Base-by-base conservation (phyloP, 78 protist genomes). In the Emiliania huxleyi region DNA sequence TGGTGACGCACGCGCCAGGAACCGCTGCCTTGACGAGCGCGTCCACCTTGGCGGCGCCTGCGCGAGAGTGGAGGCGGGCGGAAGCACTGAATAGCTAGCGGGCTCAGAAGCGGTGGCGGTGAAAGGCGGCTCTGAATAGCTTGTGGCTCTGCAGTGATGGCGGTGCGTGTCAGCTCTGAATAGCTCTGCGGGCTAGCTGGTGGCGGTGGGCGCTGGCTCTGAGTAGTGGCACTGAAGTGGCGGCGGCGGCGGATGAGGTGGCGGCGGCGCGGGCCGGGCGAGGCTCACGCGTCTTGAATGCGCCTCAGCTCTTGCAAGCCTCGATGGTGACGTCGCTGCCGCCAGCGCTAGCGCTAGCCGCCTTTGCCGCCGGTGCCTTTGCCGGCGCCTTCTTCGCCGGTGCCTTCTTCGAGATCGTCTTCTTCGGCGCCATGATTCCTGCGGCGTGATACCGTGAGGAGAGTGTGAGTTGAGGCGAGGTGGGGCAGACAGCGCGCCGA, bases 271-370 rank as follows among this genome's bases (percentile, higher is more conserved):
- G n/a, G n/a, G n/a, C n/a, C n/a, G n/a, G n/a, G n/a, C n/a, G n/a
- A n/a, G n/a, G n/a, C n/a, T n/a, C n/a, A n/a, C n/a, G 45, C 0
- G 87, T 77, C 87, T 77, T 77, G 46, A 77, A 77, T 33, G 87
- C 87, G 48, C 46, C 48, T 77, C 87, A 77, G 87, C 23, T 5
- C 46, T 77, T 77, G 87, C 87, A 77, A 12, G 87, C 87, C 87
- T 77, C 87, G 46, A 77, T 77, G 37, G 33, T 4, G 43, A 73
- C 83, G 33, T 4, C 23, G 23, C 23, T 4, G 73, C n/a, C n/a
- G 3, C 38, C 23, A 21, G 12, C n/a, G 73, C 33, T 21, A 21
- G 26, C n/a, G 73, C 6, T 62, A 62, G 73, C 12, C 73, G 73
- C 73, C 23, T 21, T 62, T 23, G 4, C n/a, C n/a, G 26, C 38